Conservation (phyloP, 2,329 filamentous ascomycete species). For the Aspergillus tanneri region DNA sequence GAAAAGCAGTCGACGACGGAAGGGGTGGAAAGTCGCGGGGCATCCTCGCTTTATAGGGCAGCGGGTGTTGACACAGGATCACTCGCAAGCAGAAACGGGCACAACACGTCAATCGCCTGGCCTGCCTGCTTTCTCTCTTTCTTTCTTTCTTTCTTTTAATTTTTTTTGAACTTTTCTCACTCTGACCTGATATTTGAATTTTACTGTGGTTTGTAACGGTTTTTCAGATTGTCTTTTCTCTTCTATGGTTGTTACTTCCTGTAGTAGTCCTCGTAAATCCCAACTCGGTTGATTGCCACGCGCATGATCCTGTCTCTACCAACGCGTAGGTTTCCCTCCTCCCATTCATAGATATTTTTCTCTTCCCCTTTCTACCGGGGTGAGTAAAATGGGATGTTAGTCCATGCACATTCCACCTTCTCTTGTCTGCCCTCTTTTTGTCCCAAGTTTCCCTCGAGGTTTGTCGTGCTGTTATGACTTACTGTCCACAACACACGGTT, state of each 20-base stretch:
- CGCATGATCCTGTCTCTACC: background rate
- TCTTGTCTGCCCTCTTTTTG: constrained; percentile 8
- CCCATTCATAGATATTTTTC: background rate
- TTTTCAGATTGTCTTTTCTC: background rate
- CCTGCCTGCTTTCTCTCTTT: constrained; percentile 16
- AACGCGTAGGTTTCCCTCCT: background rate
- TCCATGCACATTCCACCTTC: background rate
- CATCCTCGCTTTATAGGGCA: constrained; percentile 45
- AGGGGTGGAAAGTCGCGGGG: constrained; percentile 42
- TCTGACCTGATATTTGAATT: background rate
- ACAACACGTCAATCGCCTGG: constrained; percentile 28
- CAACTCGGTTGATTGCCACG: background rate
- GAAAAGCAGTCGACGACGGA: constrained; percentile 38
- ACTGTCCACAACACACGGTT: too few relatives aligned
- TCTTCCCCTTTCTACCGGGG: background rate
- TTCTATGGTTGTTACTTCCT: background rate
- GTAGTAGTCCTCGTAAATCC: too few relatives aligned
- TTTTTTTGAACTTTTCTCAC: constrained; percentile 2
- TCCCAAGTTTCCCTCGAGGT: constrained; percentile 2
- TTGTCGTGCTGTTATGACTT: too few relatives aligned
- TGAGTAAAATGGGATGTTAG: background rate
- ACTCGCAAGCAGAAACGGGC: constrained; percentile 26
- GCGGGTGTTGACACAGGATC: constrained; percentile 45
- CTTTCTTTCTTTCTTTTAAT: constrained; percentile 13
- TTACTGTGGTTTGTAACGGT: background rate